Conservation (phyloP, 164 flowering plant genomes). For the Kalanchoe fedtschenkoi region DNA sequence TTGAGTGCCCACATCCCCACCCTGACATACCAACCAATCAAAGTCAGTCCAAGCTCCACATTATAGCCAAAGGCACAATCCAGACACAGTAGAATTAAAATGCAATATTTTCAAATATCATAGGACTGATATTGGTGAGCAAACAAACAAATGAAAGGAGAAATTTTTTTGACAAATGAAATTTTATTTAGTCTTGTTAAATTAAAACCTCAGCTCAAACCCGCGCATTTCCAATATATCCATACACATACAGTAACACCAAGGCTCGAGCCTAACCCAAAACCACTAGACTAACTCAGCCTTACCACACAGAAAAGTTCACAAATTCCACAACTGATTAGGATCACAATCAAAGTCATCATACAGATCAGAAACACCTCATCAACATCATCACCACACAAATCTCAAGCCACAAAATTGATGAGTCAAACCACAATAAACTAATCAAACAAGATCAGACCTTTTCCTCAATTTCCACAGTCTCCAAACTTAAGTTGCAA, state of each 20-base stretch:
- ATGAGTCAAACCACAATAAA: not conserved
- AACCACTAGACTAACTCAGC: too few species aligned
- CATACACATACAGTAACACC: too few species aligned
- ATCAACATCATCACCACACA: not conserved
- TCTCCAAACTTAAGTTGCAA: not conserved
- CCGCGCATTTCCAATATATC: too few species aligned
- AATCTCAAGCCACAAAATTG: not conserved
- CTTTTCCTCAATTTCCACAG: not conserved
- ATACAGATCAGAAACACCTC: too few species aligned
- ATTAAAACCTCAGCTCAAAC: too few species aligned
- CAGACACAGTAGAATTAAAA: not conserved
- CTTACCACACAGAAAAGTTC: too few species aligned
- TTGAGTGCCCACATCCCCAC: slow-evolving; percentile 69
- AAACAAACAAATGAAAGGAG: too few species aligned
- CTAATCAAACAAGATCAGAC: not conserved
- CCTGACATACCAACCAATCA: slow-evolving; percentile 23
- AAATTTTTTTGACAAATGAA: not conserved
- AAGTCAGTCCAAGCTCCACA: too few species aligned
- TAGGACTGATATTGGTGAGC: not conserved
- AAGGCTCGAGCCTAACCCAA: too few species aligned
- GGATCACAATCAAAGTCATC: too few species aligned
- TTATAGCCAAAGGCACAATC: not conserved
- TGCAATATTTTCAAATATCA: not conserved
- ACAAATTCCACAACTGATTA: too few species aligned
- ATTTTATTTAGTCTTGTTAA: not conserved